These are phyloP conservation scores for Tuber melanosporum DNA, from an alignment of 495 filamentous ascomycete genomes.

Conservation along the genomic window DNA sequence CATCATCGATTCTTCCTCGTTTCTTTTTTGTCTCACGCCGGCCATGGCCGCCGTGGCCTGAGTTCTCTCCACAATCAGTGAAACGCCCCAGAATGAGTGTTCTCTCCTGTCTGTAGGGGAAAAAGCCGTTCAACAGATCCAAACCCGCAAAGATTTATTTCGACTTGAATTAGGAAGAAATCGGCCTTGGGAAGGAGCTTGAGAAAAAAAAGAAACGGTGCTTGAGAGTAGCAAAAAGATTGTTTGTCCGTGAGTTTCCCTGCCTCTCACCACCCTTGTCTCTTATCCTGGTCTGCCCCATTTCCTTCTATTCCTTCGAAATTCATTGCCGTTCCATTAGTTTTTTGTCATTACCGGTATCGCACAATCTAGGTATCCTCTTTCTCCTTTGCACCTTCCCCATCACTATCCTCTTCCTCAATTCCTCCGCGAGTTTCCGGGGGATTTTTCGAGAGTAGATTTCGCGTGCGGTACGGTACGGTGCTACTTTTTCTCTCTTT, in stretches of 20 bases:
- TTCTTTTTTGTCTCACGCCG: slow-evolving; percentile 21
- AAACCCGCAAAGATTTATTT: not conserved
- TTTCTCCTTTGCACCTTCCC: not conserved
- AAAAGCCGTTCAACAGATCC: slow-evolving; percentile 14
- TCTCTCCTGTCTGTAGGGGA: not conserved
- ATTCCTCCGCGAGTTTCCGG: not conserved
- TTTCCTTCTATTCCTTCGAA: slow-evolving; percentile 1
- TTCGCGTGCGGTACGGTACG: not conserved
- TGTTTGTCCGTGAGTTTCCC: slow-evolving; percentile 4
- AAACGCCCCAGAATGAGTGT: slow-evolving; percentile 23
- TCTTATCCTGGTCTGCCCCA: not conserved
- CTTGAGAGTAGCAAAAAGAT: not conserved
- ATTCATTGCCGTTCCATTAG: not conserved
- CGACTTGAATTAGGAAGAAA: not conserved
- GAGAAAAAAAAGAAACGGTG: slow-evolving; percentile 2
- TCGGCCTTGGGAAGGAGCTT: not conserved
- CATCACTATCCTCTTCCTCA: not conserved
- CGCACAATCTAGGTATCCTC: not conserved
- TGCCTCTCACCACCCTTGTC: slow-evolving; percentile 3
- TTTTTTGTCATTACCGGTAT: slow-evolving; percentile 1
- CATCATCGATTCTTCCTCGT: slow-evolving; percentile 22
- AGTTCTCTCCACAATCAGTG: slow-evolving; percentile 9
- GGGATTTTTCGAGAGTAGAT: not conserved
- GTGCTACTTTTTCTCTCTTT: not conserved
- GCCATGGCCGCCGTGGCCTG: slow-evolving; percentile 28